Base-by-base conservation (phyloP, 495 filamentous ascomycete species). In the Podospora tetraspora region DNA sequence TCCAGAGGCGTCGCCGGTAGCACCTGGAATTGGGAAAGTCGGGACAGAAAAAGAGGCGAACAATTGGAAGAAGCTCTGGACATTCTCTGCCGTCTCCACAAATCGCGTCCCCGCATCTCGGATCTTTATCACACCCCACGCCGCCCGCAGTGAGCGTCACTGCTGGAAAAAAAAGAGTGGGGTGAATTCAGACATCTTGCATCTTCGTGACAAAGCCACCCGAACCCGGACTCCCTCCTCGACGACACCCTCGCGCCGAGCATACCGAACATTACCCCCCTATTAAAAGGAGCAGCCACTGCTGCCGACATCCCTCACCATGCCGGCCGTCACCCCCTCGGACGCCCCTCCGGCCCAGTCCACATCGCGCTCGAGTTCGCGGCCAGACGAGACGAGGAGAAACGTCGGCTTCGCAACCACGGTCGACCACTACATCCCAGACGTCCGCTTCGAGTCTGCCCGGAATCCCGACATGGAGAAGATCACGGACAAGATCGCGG, bases 401-500 rank as follows among this genome's bases (percentile, higher is more conserved):
- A 57, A 29, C 43, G 21, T 66, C 13, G 22, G 27, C 19, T 63
- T 57, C 58, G 21, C 61, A 4, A 22, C 29, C 27, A 58, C 52
- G 11, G 72, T 74, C 72, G 72, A 69, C 59, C 63, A 76, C 16
- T 66, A 69, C 58, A 29, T 70, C 59, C 65, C 72, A 25, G 71
- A 66, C 62, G 24, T 70, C 24, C 66, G 73, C 66, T 59, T 75
- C 56, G 71, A 72, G 67, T 59, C 70, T 11, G 62, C 68, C 21
- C 66, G 67, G 52, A 68, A 70, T 57, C 68, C 69, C 72, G 66
- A 68, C 34, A 94, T 94, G 90, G 90, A 95, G 79, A 97, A 92
- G 80, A 92, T 99, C 76, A 97, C 93, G 64, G 91, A 96, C 83
- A 98, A 98, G 85, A 93, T 98, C 74, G 91, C 91, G 79, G 92